Evolutionary conservation across 768 basidiomycete genomes (phyloP).

Genomic region (Termitomyces sp.): DNA sequence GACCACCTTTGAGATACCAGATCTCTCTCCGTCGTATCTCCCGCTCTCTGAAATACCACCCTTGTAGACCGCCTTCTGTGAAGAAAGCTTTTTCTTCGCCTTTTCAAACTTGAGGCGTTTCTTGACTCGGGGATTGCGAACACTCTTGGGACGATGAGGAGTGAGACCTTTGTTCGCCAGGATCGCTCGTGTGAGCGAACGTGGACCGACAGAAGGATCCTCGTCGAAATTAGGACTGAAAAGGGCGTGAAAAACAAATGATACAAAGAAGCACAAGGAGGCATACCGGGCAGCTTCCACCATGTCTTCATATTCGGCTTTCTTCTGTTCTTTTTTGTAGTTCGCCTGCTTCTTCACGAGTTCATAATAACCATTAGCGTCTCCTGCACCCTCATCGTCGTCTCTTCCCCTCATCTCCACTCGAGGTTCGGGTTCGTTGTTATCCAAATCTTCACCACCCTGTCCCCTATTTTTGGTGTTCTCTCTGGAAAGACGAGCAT

Average conservation of each 20-base stretch:
- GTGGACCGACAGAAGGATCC: conserved; percentile 57
- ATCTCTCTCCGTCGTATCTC: conserved; percentile 85
- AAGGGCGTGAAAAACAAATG: conserved; percentile 6
- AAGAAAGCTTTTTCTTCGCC: conserved; percentile 87
- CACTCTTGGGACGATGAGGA: conserved; percentile 80
- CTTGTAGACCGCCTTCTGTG: conserved; percentile 90
- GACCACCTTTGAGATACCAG: conserved; percentile 87
- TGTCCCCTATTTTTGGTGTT: conserved; percentile 37
- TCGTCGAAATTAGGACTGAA: conserved; percentile 26
- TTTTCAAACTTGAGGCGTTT: conserved; percentile 92
- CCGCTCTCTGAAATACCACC: conserved; percentile 70
- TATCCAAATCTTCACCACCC: conserved; percentile 67
- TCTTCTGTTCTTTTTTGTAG: conserved; percentile 74
- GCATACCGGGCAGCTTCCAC: conserved; percentile 54
- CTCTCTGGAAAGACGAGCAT: conserved; percentile 52
- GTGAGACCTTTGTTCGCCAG: conserved; percentile 93
- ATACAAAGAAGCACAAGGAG: neutral
- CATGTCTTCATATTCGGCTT: conserved; percentile 71
- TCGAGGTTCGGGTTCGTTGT: conserved; percentile 39
- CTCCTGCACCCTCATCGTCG: conserved; percentile 37
- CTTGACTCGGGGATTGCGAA: conserved; percentile 97
- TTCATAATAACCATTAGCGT: conserved; percentile 82
- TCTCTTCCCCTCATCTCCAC: conserved; percentile 28
- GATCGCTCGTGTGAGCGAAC: conserved; percentile 86
- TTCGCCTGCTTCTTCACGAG: conserved; percentile 73